Percentiles rank a stretch among this genome's conserved stretches.
These are phyloP conservation scores for Cladosporium sp. DNA, from an alignment of 2,329 filamentous ascomycete genomes.

Conservation along the genomic window DNA sequence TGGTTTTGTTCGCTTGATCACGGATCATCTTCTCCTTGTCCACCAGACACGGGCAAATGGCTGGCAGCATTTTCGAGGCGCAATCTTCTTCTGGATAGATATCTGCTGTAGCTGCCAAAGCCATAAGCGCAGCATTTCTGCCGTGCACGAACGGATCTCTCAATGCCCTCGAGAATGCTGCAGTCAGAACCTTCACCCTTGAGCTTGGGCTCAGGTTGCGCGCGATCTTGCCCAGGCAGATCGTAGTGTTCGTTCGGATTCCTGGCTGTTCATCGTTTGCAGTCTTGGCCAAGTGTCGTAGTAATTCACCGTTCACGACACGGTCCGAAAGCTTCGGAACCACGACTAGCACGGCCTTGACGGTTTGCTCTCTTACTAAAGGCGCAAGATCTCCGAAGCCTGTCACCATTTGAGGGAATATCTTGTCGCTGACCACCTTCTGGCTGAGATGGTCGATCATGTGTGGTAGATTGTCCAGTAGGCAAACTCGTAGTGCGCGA, in stretches of 20 bases:
- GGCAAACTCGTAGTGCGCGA: slow-evolving; percentile 81
- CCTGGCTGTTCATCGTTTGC: slow-evolving; percentile 97
- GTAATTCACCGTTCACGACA: slow-evolving; percentile 85
- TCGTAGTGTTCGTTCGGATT: slow-evolving; percentile 96
- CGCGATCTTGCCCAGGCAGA: slow-evolving; percentile 93
- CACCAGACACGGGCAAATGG: slow-evolving; percentile 76
- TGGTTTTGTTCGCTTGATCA: slow-evolving; percentile 83
- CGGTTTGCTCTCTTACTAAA: slow-evolving; percentile 87
- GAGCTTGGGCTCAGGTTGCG: slow-evolving; percentile 74
- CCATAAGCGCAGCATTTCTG: slow-evolving; percentile 81
- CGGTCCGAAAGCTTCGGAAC: slow-evolving; percentile 88
- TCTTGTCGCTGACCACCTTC: slow-evolving; percentile 90
- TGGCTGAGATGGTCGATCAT: slow-evolving; percentile 91
- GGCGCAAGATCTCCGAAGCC: slow-evolving; percentile 91
- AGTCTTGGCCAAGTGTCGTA: slow-evolving; percentile 88
- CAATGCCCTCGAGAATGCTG: slow-evolving; percentile 84
- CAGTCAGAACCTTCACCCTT: slow-evolving; percentile 83
- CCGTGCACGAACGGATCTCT: slow-evolving; percentile 94
- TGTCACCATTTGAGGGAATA: slow-evolving; percentile 94
- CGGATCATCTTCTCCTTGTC: slow-evolving; percentile 95
- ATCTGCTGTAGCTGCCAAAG: slow-evolving; percentile 78
- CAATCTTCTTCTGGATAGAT: slow-evolving; percentile 87
- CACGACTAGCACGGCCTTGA: slow-evolving; percentile 86
- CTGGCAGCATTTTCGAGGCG: slow-evolving; percentile 75
- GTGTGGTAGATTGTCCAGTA: slow-evolving; percentile 79